Base-by-base conservation (phyloP, 306 rosid genomes). In the Leucaena leucocephala region DNA sequence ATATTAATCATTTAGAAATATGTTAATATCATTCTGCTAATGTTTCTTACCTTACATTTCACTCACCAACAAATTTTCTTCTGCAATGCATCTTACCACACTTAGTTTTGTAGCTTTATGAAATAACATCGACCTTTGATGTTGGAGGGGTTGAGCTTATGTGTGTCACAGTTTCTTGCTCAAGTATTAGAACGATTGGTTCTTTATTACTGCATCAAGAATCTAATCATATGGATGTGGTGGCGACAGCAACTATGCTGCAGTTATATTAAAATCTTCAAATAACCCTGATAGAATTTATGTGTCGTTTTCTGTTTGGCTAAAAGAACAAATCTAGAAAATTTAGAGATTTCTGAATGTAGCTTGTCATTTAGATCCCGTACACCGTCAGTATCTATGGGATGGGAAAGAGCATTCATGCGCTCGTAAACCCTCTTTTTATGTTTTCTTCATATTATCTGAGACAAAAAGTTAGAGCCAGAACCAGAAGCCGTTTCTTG, bases 141-240 rank as follows among this genome's bases (percentile, higher is more conserved):
- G 35, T 22, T 4, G 7, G 67, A 61, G 40, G 16, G 13, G 40
- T 61, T 61, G 9, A 61, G 38, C 40, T 12, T 11, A 12, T 61
- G 38, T 33, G 9, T 7, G 33, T 61, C 8, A 4, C 12, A 10
- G 67, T 61, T 61, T 33, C 40, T 61, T 61, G 67, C 67, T 61
- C 67, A 34, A 33, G 39, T 27, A 61, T 27, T 27, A 59, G 39
- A 59, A 27, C 36, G 36, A 48, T 3, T 38, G 33, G 40, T 66
- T 72, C 76, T 73, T 49, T 67, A 62, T 66, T 59, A 36, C 74
- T 78, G 74, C 82, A 15, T 14, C 48, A 63, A 71, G 68, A 77
- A 76, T 64, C 42, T 50, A 15, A 48, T 58, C 55, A 6, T 34
- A 13, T 61, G 40, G 40, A 33, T 33, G 67, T 61, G 8, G 40